phyloP scores from a whole-genome alignment of 352 stramenopile genomes.

The Phytophthora melonis region DNA sequence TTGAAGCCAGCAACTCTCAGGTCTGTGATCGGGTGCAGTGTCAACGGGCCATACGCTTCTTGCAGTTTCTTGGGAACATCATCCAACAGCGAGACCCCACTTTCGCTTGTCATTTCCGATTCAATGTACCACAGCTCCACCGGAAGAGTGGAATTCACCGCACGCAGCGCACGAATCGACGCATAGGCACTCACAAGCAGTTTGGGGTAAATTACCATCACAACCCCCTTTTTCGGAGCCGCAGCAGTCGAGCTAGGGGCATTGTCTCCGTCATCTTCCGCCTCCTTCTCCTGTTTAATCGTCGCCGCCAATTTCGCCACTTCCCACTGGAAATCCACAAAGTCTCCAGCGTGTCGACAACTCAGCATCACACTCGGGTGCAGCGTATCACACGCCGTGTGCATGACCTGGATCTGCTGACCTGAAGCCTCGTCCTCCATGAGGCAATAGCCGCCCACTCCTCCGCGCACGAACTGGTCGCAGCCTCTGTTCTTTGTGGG shows the following conservation, averaged over 20 bases:
- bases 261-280: neutral
- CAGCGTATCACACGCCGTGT: conserved; percentile 45
- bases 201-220: conserved; percentile 13
- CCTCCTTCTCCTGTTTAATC: conserved; percentile 24
- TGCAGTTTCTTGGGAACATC: conserved; percentile 1
- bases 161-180: neutral
- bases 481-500: conserved; percentile 50
- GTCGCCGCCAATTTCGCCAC: conserved; percentile 19
- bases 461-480: conserved; percentile 45
- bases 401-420: conserved; percentile 49
- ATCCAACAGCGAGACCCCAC: neutral
- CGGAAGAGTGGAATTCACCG: neutral
- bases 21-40: neutral
- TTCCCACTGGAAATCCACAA: conserved; percentile 49
- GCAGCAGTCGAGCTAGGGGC: neutral
- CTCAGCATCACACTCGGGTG: conserved; percentile 49
- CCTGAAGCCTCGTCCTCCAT: conserved; percentile 48
- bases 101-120: neutral
- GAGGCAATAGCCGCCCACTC: conserved; percentile 59
- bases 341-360: conserved; percentile 56
- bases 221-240: neutral
- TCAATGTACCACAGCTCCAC: conserved; percentile 9
- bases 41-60: neutral
- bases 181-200: conserved; percentile 5
- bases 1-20: neutral